A percentile compares a stretch with the other conserved stretches of the same genome.
Evolutionary conservation across 2,329 filamentous ascomycete genomes (phyloP).

Genomic region (Lizonia empirigonia): DNA sequence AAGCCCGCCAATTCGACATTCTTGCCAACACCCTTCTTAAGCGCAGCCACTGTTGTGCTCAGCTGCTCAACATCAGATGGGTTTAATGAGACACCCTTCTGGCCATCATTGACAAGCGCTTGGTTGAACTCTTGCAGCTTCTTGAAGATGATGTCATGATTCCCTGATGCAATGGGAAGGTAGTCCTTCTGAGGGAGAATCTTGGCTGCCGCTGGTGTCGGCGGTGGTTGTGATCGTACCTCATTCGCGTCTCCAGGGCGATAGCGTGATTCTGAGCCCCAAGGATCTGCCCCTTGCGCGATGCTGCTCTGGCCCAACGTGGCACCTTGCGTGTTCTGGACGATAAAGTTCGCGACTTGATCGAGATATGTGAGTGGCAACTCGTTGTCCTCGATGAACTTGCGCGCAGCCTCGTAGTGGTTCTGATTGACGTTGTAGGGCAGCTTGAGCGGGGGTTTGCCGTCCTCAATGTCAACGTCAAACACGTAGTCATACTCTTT

Average conservation of each 20-base stretch:
- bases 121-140: conserved; percentile 79
- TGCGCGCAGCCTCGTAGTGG: conserved; percentile 87
- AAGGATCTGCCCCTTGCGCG: conserved; percentile 68
- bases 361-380: conserved; percentile 87
- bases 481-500: conserved; percentile 96
- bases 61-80: conserved; percentile 71
- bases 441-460: conserved; percentile 89
- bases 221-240: conserved; percentile 38
- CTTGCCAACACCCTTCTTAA: conserved; percentile 59
- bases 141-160: conserved; percentile 71
- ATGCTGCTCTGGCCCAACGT: conserved; percentile 70
- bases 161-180: conserved; percentile 75
- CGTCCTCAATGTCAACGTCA: conserved; percentile 94
- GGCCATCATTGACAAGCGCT: conserved; percentile 70
- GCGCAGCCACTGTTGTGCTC: conserved; percentile 62
- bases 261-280: conserved; percentile 78
- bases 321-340: conserved; percentile 84
- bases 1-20: conserved; percentile 59
- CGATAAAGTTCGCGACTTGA: conserved; percentile 90
- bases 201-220: conserved; percentile 56
- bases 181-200: conserved; percentile 80
- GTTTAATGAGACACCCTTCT: conserved; percentile 76
- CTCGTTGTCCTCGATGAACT: conserved; percentile 88
- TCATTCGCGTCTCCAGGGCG: conserved; percentile 68
- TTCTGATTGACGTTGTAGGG: conserved; percentile 93